Percentiles rank a stretch among this genome's conserved stretches.
These are phyloP conservation scores for Leccinum subrobustum DNA, from an alignment of 1,284 basidiomycete species.

Conservation along the genomic window DNA sequence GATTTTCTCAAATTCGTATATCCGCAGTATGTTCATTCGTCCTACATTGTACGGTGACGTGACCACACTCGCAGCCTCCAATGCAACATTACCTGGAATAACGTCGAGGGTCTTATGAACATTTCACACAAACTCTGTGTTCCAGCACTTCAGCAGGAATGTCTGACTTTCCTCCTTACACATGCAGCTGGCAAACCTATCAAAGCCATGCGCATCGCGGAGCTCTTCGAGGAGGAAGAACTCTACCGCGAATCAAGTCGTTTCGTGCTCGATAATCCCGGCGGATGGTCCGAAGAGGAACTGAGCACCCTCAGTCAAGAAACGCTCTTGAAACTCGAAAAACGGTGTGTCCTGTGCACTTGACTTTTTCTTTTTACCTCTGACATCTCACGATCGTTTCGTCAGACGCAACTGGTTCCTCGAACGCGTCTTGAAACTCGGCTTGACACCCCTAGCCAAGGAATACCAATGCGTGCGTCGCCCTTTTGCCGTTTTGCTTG, in stretches of 20 bases:
- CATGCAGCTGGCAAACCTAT: constrained; percentile 90
- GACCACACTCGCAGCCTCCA: constrained; percentile 54
- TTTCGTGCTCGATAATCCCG: constrained; percentile 88
- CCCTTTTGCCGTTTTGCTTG: neutral
- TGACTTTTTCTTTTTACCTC: neutral
- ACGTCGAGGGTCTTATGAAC: constrained; percentile 86
- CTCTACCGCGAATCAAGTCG: constrained; percentile 86
- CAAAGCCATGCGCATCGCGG: constrained; percentile 88
- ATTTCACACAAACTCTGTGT: constrained; percentile 85
- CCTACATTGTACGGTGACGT: neutral
- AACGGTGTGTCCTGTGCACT: constrained; percentile 49
- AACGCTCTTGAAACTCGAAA: constrained; percentile 85
- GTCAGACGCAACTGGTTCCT: constrained; percentile 87
- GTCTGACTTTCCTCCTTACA: constrained; percentile 82
- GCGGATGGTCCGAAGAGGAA: constrained; percentile 81
- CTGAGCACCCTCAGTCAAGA: constrained; percentile 74
- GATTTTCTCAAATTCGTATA: constrained; percentile 87
- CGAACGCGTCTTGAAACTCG: constrained; percentile 89
- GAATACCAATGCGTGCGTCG: constrained; percentile 83
- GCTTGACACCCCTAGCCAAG: constrained; percentile 80
- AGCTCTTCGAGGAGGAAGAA: constrained; percentile 83
- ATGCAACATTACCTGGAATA: constrained; percentile 92
- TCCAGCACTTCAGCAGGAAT: constrained; percentile 75
- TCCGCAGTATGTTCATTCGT: constrained; percentile 59
- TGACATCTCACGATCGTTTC: neutral